Conservation (phyloP, 2,329 filamentous ascomycete species). For the Sporothrix mexicana region DNA sequence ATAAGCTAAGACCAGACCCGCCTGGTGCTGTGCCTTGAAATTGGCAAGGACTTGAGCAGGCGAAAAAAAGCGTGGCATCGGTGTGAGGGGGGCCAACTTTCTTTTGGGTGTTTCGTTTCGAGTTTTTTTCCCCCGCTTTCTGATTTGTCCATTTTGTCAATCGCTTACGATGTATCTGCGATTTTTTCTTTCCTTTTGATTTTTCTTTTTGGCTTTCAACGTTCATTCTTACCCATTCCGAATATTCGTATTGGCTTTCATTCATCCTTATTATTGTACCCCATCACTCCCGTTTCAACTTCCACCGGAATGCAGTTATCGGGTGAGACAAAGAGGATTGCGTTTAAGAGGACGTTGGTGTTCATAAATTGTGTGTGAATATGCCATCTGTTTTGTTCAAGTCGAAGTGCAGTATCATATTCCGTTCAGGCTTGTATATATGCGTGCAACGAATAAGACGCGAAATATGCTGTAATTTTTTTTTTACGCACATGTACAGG, state of each 20-base stretch:
- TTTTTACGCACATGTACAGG: neutral
- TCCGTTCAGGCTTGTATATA: neutral
- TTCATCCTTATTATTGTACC: neutral
- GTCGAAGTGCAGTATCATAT: neutral
- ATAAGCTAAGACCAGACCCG: slow-evolving; percentile 5
- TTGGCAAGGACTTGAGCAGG: slow-evolving; percentile 24
- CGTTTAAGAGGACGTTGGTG: neutral
- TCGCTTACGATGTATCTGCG: neutral
- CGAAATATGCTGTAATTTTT: neutral
- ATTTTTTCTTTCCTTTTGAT: neutral
- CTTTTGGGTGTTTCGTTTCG: slow-evolving; percentile 11
- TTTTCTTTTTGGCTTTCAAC: neutral
- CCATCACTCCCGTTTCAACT: neutral
- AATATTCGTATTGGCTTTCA: slow-evolving; percentile 14
- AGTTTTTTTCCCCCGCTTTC: neutral
- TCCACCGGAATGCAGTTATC: slow-evolving; percentile 15
- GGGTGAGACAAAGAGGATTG: slow-evolving; percentile 15
- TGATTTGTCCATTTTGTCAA: slow-evolving; percentile 13
- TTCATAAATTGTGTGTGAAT: neutral
- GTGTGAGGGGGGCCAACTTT: slow-evolving; percentile 16
- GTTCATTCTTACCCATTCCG: neutral
- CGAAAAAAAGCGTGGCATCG: slow-evolving; percentile 1
- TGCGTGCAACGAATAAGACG: neutral
- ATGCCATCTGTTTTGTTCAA: neutral
- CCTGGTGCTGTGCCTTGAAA: slow-evolving; percentile 14